Conservation (phyloP, 306 rosid species). For the Cicer chorassanicum region DNA sequence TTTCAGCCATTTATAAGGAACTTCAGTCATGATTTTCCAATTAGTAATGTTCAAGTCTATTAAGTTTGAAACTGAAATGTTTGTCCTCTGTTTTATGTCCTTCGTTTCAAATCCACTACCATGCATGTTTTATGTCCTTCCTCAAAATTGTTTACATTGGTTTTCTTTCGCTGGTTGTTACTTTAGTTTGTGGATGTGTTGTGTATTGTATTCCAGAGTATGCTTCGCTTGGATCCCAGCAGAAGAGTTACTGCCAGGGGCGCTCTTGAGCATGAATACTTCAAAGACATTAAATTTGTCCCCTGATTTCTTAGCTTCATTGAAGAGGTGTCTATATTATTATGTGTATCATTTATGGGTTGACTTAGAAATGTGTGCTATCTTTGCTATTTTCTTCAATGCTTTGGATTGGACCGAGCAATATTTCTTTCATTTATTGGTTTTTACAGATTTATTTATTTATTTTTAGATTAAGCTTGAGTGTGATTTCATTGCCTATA, state of each 20-base stretch:
- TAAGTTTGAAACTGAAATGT: conserved; percentile 22
- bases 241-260: conserved; percentile 87
- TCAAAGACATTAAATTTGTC: conserved; percentile 80
- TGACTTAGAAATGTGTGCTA: conserved; percentile 61
- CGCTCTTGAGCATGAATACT: conserved; percentile 97
- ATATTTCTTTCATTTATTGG: conserved; percentile 50
- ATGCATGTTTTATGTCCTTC: conserved; percentile 24
- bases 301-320: conserved; percentile 56
- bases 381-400: conserved; percentile 41
- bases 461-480: conserved; percentile 34
- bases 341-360: conserved; percentile 59
- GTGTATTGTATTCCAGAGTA: conserved; percentile 64
- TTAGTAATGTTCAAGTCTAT: neutral
- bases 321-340: conserved; percentile 65
- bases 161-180: conserved; percentile 13
- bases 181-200: conserved; percentile 15
- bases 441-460: conserved; percentile 40
- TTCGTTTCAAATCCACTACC: neutral
- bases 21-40: neutral
- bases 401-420: conserved; percentile 43
- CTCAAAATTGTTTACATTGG: conserved; percentile 19
- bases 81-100: neutral
- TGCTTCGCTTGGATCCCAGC: conserved; percentile 97
- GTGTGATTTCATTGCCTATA: conserved; percentile 43
- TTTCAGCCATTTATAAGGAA: neutral